These are phyloP conservation scores for Caryocar brasiliense DNA, from an alignment of 441 rosid genomes.

Conservation along the genomic window DNA sequence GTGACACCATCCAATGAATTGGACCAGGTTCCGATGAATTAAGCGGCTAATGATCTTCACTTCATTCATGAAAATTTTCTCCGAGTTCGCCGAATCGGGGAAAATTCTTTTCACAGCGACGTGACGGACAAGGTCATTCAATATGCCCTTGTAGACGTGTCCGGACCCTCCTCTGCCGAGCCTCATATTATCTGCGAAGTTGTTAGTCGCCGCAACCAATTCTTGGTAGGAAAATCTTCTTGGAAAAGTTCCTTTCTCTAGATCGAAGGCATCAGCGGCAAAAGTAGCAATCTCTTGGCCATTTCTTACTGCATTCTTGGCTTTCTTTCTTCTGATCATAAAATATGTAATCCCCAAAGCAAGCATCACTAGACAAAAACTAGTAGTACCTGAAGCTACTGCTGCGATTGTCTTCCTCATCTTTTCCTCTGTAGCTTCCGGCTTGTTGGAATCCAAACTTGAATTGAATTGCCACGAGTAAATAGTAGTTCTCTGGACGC, in stretches of 20 bases:
- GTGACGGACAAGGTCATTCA: background rate
- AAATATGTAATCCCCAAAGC: no score
- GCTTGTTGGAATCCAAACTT: constrained; percentile 6
- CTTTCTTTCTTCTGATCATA: no score
- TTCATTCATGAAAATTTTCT: background rate
- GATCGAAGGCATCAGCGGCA: background rate
- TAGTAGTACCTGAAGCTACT: constrained; percentile 12
- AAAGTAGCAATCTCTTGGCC: no score
- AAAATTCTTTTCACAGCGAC: constrained; percentile 10
- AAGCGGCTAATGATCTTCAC: background rate
- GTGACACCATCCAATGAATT: constrained; percentile 5
- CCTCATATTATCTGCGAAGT: constrained; percentile 1
- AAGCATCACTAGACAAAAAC: no score
- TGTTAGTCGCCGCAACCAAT: constrained; percentile 10
- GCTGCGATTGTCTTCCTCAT: background rate
- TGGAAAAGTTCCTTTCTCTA: constrained; percentile 3
- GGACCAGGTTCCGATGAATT: constrained; percentile 8
- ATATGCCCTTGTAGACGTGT: constrained; percentile 3
- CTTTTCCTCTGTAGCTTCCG: background rate
- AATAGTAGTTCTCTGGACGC: constrained; percentile 12
- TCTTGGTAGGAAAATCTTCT: constrained; percentile 5
- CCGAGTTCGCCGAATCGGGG: background rate
- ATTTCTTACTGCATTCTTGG: background rate
- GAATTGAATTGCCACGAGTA: constrained; percentile 33
- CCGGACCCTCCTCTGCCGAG: constrained; percentile 12